phyloP scores from a whole-genome alignment of 2,329 filamentous ascomycete species.

The Parastagonospora nodorum region DNA sequence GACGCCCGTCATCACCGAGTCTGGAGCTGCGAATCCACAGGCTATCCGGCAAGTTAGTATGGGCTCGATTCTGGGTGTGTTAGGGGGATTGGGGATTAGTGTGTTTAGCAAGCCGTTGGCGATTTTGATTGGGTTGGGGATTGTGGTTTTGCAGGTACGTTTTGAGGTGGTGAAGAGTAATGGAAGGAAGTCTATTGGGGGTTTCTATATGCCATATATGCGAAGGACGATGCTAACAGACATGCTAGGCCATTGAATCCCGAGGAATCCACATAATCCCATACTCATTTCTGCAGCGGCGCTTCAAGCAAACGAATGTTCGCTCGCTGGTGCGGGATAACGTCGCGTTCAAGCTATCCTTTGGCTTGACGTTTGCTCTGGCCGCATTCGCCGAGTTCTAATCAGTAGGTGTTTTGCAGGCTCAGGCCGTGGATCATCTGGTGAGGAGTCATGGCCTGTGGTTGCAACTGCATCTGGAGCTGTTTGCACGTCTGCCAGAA shows the following conservation, averaged over 20 bases:
- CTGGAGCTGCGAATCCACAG: slow-evolving; percentile 48
- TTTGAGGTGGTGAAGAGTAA: neutral
- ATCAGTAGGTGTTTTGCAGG: slow-evolving; percentile 9
- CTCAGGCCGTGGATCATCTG: slow-evolving; percentile 21
- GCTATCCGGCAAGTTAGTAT: slow-evolving; percentile 52
- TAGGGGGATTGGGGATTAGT: slow-evolving; percentile 66
- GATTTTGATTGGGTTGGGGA: slow-evolving; percentile 67
- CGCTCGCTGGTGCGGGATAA: slow-evolving; percentile 60
- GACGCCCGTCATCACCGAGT: slow-evolving; percentile 45
- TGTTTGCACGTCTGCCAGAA: slow-evolving; percentile 46
- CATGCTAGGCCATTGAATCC: slow-evolving; percentile 53
- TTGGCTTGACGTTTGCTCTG: slow-evolving; percentile 74
- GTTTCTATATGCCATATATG: neutral
- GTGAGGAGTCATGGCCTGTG: slow-evolving; percentile 33
- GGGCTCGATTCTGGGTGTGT: slow-evolving; percentile 52
- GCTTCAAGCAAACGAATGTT: slow-evolving; percentile 57
- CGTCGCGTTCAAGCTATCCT: slow-evolving; percentile 69
- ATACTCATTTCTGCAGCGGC: slow-evolving; percentile 55
- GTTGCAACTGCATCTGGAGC: slow-evolving; percentile 43
- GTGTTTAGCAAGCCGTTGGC: slow-evolving; percentile 74
- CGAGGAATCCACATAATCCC: slow-evolving; percentile 59
- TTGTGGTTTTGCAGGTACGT: slow-evolving; percentile 67
- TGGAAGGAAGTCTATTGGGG: neutral
- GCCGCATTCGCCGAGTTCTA: slow-evolving; percentile 67
- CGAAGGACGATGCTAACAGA: slow-evolving; percentile 18